These are phyloP conservation scores for Acacia crassicarpa DNA, from an alignment of 306 rosid genomes.

Conservation along the genomic window DNA sequence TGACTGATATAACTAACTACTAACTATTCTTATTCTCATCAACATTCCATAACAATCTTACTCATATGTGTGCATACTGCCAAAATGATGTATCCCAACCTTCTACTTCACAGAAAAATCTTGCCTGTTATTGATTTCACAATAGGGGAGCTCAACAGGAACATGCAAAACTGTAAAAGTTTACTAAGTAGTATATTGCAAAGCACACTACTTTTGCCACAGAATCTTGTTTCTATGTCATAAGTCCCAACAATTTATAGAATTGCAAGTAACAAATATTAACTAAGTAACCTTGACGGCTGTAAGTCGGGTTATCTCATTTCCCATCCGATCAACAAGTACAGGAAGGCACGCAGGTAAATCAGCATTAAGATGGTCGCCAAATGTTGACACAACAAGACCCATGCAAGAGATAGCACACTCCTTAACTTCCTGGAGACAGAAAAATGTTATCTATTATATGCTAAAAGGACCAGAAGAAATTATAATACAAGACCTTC, in stretches of 20 bases:
- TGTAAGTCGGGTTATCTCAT: conserved; percentile 97
- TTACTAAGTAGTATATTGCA: neutral
- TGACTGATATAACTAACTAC: too few species aligned
- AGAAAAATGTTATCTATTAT: conserved; percentile 31
- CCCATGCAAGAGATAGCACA: conserved; percentile 99
- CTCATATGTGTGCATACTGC: too few species aligned
- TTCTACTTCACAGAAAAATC: neutral
- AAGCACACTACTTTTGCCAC: neutral
- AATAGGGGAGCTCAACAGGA: neutral
- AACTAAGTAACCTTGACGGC: conserved; percentile 84
- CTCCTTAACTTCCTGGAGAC: conserved; percentile 93
- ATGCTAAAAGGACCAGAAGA: neutral
- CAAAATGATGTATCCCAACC: too few species aligned
- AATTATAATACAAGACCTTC: neutral
- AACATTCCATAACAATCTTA: too few species aligned
- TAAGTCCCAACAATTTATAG: conserved; percentile 1
- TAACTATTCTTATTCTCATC: too few species aligned
- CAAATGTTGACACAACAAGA: conserved; percentile 94
- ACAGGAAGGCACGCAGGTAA: conserved; percentile 94
- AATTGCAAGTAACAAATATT: conserved; percentile 24
- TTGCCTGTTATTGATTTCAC: neutral
- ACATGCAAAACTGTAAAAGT: neutral
- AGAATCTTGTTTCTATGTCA: conserved; percentile 10
- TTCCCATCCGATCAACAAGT: conserved; percentile 99
- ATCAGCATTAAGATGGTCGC: conserved; percentile 78